A percentile compares a stretch with the other conserved stretches of the same genome.
phyloP scores from a whole-genome alignment of 2,329 filamentous ascomycete genomes.

The Clonostachys sp. region DNA sequence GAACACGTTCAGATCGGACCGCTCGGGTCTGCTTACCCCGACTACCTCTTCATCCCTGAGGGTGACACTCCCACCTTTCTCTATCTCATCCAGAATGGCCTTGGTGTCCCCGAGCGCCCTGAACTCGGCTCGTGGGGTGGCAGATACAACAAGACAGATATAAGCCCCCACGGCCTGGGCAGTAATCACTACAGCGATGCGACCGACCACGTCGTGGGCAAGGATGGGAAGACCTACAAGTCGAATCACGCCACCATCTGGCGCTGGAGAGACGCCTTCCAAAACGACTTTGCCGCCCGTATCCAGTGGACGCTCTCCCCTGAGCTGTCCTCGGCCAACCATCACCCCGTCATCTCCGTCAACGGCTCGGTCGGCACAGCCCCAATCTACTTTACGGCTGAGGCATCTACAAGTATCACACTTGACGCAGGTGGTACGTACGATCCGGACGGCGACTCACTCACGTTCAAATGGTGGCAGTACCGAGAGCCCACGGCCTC shows the following conservation, averaged over 20 bases:
- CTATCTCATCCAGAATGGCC: constrained; percentile 17
- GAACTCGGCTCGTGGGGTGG: constrained; percentile 45
- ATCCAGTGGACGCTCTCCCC: constrained; percentile 28
- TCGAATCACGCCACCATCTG: constrained; percentile 29
- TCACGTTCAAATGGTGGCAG: constrained; percentile 45
- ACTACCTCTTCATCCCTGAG: constrained; percentile 46
- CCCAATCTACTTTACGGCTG: constrained; percentile 28
- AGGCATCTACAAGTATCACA: constrained; percentile 28
- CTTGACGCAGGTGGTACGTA: constrained; percentile 38
- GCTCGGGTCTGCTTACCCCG: constrained; percentile 36
- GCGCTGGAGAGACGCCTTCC: constrained; percentile 32
- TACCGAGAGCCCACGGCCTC: constrained; percentile 30
- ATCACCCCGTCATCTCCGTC: constrained; percentile 37
- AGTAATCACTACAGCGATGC: constrained; percentile 20
- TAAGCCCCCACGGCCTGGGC: constrained; percentile 16
- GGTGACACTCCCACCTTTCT: constrained; percentile 47
- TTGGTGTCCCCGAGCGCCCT: constrained; percentile 38
- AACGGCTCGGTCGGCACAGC: constrained; percentile 26
- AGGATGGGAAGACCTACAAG: constrained; percentile 12
- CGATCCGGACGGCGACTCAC: constrained; percentile 35
- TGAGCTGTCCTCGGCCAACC: constrained; percentile 27
- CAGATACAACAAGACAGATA: constrained; percentile 22
- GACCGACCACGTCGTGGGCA: constrained; percentile 15
- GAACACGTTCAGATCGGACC: constrained; percentile 44
- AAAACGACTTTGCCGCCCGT: constrained; percentile 34